Base-by-base conservation (phyloP, 2,329 filamentous ascomycete genomes). In the Ceratocystis albifundus region DNA sequence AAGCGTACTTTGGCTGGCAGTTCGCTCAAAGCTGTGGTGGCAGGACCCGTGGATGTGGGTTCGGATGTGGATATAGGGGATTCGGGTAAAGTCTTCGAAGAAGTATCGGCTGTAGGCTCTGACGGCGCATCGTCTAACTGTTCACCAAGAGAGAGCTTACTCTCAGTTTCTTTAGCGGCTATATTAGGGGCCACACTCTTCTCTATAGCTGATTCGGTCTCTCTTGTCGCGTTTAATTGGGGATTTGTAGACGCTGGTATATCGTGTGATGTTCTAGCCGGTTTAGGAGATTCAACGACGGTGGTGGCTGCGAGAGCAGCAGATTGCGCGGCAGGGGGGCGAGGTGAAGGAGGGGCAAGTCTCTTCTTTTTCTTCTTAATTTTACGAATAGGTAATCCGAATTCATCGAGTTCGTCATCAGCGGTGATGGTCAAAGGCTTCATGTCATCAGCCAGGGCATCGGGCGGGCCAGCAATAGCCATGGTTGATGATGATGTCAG, bases 391-490 rank as follows among this genome's bases (percentile, higher is more conserved):
- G 86, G 86, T 69, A 90, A 76, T 63, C 87, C 87, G 73, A 89
- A 90, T 70, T 90, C 87, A 74, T 90, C 87, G 68, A 85, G 76
- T 71, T 87, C 83, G 62, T 68, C 67, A 32, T 68, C 67, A 44
- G 67, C 64, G 4, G 67, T 61, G 30, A 68, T 68, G 25, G 67
- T 50, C 25, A 68, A 46, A 17, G 67, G 67, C 64, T 68, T 68
- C 67, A 66, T 68, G 17, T 66, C 67, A 20, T 68, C 67, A 32
- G 67, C 53, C 64, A 46, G 20, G 46, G 41, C 30, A 28, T 50
- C 62, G 25, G 45, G 4, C 36, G 32, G 10, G 61, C 15, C 41
- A 28, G 22, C 20, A 25, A 59, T 28, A 59, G 55, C 55, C 55
- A 59, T 59, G 36, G 3, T 41, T 41, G 55, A 59, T 59, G 55